Conservation (phyloP, 2,329 filamentous ascomycete genomes). For the Ophiostoma tasmaniense region DNA sequence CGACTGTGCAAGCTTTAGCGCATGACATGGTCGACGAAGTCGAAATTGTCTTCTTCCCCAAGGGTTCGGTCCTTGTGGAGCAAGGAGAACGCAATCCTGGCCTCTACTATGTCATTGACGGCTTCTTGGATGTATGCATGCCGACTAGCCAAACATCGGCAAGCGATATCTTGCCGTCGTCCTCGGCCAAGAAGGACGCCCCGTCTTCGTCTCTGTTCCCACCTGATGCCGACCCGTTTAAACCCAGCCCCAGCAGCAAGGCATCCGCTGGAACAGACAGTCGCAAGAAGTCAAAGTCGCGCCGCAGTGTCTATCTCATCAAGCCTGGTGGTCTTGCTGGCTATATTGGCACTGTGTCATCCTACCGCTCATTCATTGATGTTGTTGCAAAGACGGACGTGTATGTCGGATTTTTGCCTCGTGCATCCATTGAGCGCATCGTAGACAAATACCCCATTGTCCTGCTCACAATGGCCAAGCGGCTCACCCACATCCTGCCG, state of each 20-base stretch:
- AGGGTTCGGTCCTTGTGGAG: constrained; percentile 88
- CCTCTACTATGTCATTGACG: constrained; percentile 94
- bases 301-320: constrained; percentile 75
- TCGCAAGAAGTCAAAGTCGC: constrained; percentile 41
- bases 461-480: constrained; percentile 89
- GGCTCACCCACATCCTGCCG: constrained; percentile 80
- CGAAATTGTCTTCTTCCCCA: constrained; percentile 94
- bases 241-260: constrained; percentile 3
- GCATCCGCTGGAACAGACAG: constrained; percentile 19
- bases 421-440: constrained; percentile 77
- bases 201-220: constrained; percentile 21
- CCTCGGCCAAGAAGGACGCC: constrained; percentile 20
- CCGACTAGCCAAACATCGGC: constrained; percentile 50
- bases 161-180: constrained; percentile 31
- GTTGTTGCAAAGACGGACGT: constrained; percentile 97
- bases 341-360: constrained; percentile 89
- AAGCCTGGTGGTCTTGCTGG: constrained; percentile 92
- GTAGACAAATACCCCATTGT: constrained; percentile 90
- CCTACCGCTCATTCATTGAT: constrained; percentile 91
- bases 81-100: constrained; percentile 96
- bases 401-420: constrained; percentile 89
- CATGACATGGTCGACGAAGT: constrained; percentile 85
- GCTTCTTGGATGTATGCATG: constrained; percentile 91
- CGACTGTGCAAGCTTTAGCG: constrained; percentile 57
- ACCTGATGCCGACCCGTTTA: constrained; percentile 3